These are phyloP conservation scores for Spergularia marina DNA, from an alignment of 148 eudicot genomes.

Conservation along the genomic window DNA sequence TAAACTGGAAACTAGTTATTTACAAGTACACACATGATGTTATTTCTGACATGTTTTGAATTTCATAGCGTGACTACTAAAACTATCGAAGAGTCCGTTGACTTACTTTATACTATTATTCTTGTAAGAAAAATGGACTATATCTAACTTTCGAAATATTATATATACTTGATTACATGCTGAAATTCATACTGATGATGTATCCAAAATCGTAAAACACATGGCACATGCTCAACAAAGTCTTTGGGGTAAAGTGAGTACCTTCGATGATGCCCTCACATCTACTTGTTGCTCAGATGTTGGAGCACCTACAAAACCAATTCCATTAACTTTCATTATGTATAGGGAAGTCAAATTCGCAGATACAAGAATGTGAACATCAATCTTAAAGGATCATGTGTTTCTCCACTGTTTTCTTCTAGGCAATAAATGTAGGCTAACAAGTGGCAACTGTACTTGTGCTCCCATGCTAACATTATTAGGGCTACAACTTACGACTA, in stretches of 20 bases:
- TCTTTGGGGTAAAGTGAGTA: conserved; percentile 22
- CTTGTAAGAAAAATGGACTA: too few species aligned
- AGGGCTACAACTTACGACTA: background rate
- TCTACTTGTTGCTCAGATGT: conserved; percentile 58
- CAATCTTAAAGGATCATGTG: background rate
- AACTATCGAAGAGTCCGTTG: too few species aligned
- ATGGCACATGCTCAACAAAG: background rate
- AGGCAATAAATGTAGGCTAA: background rate
- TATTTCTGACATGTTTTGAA: too few species aligned
- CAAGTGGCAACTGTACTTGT: too few species aligned
- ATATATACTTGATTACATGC: background rate
- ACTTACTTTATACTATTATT: too few species aligned
- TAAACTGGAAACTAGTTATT: background rate
- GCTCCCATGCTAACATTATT: background rate
- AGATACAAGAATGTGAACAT: background rate
- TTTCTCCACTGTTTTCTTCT: background rate
- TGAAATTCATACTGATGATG: background rate
- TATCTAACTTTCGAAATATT: too few species aligned
- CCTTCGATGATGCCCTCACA: conserved; percentile 86
- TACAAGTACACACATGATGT: background rate
- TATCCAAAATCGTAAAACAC: background rate
- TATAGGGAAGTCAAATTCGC: background rate
- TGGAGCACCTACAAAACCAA: conserved; percentile 52
- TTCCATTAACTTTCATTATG: background rate
- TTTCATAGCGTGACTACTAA: too few species aligned